phyloP scores from a whole-genome alignment of 805 yeast species.

The Candida ascalaphidarum region DNA sequence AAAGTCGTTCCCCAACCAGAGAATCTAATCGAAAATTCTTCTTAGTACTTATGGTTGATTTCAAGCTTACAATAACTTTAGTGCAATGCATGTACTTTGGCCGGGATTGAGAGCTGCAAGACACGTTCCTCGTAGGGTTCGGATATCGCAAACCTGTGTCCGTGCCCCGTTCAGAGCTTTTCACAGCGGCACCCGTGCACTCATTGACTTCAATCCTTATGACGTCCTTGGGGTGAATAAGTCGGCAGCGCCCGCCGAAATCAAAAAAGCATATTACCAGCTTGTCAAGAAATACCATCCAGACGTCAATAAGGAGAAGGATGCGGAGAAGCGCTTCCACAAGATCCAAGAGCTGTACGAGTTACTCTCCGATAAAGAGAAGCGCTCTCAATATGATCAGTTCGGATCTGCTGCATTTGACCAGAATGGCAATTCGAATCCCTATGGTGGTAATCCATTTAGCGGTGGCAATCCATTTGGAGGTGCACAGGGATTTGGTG shows the following conservation, averaged over 20 bases:
- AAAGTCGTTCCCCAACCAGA: too few species aligned
- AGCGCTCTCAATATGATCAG: constrained; percentile 84
- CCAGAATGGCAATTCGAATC: constrained; percentile 44
- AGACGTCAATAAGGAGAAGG: constrained; percentile 87
- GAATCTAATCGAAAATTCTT: too few species aligned
- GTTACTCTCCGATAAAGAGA: constrained; percentile 73
- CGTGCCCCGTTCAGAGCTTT: too few species aligned
- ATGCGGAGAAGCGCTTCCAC: constrained; percentile 84
- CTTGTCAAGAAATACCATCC: constrained; percentile 94
- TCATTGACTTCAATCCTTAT: constrained; percentile 66
- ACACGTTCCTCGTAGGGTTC: too few species aligned
- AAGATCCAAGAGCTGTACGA: constrained; percentile 93
- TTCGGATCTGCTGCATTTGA: constrained; percentile 85
- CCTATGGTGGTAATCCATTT: constrained; percentile 29
- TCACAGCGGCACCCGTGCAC: constrained; percentile 29
- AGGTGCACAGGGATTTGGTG: constrained; percentile 34
- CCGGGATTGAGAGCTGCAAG: too few species aligned
- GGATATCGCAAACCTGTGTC: too few species aligned
- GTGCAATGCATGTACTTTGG: too few species aligned
- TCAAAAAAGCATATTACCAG: constrained; percentile 90
- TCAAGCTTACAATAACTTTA: too few species aligned
- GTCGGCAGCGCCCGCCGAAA: constrained; percentile 68
- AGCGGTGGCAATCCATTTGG: constrained; percentile 31
- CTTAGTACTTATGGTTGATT: too few species aligned
- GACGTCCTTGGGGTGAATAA: constrained; percentile 69